Conservation (phyloP, 78 protist species). For the slime mould (Dictyostelium discoideum) region dicty_2.7 NC_007090.3:4315501-4316000, state of each 20-base stretch:
- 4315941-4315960: no score
- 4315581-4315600: slow-evolving; percentile 54
- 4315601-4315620: slow-evolving; percentile 67
- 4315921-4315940: no score
- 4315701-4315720: slow-evolving; percentile 49
- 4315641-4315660: slow-evolving; percentile 76
- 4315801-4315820: not conserved
- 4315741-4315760: not conserved
- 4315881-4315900: no score
- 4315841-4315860: no score
- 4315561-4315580: slow-evolving; percentile 66
- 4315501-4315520: slow-evolving; percentile 25
- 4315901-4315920: no score
- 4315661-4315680: slow-evolving; percentile 58
- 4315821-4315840: not conserved
- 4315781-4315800: not conserved
- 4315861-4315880: no score
- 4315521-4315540: slow-evolving; percentile 45
- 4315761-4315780: not conserved
- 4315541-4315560: slow-evolving; percentile 75
- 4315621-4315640: slow-evolving; percentile 70
- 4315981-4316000: no score
- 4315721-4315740: not conserved
- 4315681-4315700: slow-evolving; percentile 69
- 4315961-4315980: no score